phyloP scores from a whole-genome alignment of 1,284 basidiomycete species.

The Boletus sp. region DNA sequence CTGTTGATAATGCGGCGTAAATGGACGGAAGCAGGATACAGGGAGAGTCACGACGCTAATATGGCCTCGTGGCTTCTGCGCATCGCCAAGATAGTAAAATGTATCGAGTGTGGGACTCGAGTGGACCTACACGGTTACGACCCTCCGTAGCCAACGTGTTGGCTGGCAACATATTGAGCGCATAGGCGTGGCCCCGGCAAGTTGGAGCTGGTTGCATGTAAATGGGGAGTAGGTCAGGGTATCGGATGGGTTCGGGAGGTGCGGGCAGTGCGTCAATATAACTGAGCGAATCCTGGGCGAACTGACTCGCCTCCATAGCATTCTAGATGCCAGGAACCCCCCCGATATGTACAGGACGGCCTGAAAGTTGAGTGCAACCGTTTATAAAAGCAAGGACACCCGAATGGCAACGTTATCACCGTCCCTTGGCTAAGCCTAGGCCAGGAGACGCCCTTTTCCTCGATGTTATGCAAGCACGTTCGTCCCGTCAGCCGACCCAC shows the following conservation, averaged over 20 bases:
- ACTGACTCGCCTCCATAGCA: conserved; percentile 11
- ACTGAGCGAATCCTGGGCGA: conserved; percentile 23
- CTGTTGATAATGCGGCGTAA: conserved; percentile 12
- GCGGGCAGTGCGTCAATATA: conserved; percentile 13
- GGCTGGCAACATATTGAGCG: neutral
- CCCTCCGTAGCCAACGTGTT: neutral
- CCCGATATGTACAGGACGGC: conserved; percentile 32
- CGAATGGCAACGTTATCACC: conserved; percentile 11
- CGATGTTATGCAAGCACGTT: conserved; percentile 34
- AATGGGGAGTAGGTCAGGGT: neutral
- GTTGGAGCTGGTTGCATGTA: conserved; percentile 3
- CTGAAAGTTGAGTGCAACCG: conserved; percentile 20
- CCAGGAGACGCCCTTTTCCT: conserved; percentile 2
- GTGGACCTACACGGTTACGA: conserved; percentile 1
- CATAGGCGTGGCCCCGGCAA: no score
- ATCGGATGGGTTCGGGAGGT: conserved; percentile 22
- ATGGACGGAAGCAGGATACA: neutral
- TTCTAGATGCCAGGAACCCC: conserved; percentile 1
- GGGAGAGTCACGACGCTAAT: neutral
- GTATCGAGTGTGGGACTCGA: neutral
- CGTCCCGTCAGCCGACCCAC: conserved; percentile 25
- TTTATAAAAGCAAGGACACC: conserved; percentile 31
- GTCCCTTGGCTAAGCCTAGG: conserved; percentile 18
- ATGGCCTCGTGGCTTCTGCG: conserved; percentile 14
- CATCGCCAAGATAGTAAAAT: conserved; percentile 1